Percentiles rank a stretch among this genome's conserved stretches.
phyloP scores from a whole-genome alignment of 768 basidiomycete genomes.

The Pholiota microspora region DNA sequence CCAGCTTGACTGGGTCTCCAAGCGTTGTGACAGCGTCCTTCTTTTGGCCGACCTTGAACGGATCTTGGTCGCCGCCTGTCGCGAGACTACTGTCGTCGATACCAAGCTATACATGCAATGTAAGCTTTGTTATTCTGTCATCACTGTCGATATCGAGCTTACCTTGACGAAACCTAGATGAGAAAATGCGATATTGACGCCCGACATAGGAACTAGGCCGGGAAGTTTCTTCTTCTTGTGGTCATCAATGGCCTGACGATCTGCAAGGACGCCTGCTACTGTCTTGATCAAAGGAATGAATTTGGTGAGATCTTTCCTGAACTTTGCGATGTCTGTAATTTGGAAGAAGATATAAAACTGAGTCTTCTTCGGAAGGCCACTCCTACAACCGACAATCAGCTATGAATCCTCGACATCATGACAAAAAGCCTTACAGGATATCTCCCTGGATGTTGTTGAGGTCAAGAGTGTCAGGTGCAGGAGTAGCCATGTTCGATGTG shows the following conservation, averaged over 20 bases:
- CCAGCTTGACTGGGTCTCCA: conserved; percentile 30
- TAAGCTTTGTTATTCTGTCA: not conserved
- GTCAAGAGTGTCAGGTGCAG: conserved; percentile 23
- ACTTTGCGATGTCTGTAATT: conserved; percentile 39
- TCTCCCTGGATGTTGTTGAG: conserved; percentile 48
- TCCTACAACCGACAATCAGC: conserved; percentile 26
- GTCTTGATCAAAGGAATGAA: conserved; percentile 46
- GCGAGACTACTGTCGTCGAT: conserved; percentile 37
- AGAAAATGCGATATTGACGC: conserved; percentile 55
- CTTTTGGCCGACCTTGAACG: conserved; percentile 42
- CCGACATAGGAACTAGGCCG: conserved; percentile 36
- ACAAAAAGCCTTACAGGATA: conserved; percentile 33
- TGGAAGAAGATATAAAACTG: conserved; percentile 52
- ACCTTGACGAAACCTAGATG: conserved; percentile 45
- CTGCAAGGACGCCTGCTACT: conserved; percentile 37
- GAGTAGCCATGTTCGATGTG: conserved; percentile 6
- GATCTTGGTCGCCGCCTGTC: conserved; percentile 20
- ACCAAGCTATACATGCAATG: conserved; percentile 27
- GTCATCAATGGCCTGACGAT: conserved; percentile 35
- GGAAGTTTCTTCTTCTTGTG: conserved; percentile 28
- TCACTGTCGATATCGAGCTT: not conserved
- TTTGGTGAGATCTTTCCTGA: conserved; percentile 38
- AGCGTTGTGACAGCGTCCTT: conserved; percentile 32
- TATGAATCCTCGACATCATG: not conserved
- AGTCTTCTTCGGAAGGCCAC: conserved; percentile 54